phyloP scores from a whole-genome alignment of 2,329 filamentous ascomycete genomes.

The Capronia coronata region DNA sequence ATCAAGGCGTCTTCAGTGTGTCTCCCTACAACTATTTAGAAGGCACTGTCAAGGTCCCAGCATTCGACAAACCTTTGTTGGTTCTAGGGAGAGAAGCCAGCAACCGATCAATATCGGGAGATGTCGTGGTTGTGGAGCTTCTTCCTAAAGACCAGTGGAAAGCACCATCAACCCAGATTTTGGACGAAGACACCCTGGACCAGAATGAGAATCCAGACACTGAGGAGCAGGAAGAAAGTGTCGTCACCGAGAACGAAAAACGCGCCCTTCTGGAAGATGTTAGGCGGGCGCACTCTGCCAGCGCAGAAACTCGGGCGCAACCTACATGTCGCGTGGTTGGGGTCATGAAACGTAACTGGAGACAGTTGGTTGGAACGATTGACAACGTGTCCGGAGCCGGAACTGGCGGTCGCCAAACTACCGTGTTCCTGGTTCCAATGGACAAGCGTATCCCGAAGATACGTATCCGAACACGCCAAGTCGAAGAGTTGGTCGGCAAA shows the following conservation, averaged over 20 bases:
- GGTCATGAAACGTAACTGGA: conserved; percentile 91
- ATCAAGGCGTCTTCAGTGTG: conserved; percentile 93
- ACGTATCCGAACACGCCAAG: conserved; percentile 82
- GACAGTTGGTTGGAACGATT: conserved; percentile 94
- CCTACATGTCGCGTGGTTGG: conserved; percentile 91
- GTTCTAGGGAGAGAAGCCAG: conserved; percentile 91
- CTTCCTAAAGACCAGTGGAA: conserved; percentile 96
- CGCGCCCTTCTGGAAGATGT: conserved; percentile 87
- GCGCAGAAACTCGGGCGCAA: conserved; percentile 69
- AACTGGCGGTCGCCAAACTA: conserved; percentile 78
- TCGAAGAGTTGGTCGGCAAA: conserved; percentile 80
- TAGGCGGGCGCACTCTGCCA: conserved; percentile 72
- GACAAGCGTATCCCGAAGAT: conserved; percentile 98
- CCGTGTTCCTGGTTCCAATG: conserved; percentile 93
- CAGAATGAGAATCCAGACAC: conserved; percentile 89
- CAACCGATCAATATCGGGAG: conserved; percentile 86
- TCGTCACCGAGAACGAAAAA: conserved; percentile 84
- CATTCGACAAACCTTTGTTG: conserved; percentile 82
- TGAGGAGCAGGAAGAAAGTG: conserved; percentile 63
- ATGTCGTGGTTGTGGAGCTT: conserved; percentile 87
- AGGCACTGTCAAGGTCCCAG: conserved; percentile 79
- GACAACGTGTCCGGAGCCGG: conserved; percentile 67
- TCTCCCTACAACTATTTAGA: conserved; percentile 98
- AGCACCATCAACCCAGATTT: conserved; percentile 85
- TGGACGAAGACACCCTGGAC: conserved; percentile 87